A percentile compares a stretch with the other conserved stretches of the same genome.
Conservation (phyloP, 208 protist genomes). For the Trypanosoma lewisi region DNA sequence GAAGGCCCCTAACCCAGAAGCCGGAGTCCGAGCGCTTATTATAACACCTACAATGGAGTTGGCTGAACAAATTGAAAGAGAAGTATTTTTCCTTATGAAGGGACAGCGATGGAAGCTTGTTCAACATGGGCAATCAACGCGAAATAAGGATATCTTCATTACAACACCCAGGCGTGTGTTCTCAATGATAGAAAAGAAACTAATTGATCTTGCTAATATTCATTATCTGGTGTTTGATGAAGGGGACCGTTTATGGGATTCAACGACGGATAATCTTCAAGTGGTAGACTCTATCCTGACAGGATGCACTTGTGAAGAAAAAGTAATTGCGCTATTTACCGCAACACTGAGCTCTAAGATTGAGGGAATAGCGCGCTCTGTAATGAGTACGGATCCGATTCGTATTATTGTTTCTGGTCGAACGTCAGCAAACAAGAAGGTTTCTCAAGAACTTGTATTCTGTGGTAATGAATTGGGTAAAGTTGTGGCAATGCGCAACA, state of each 20-base stretch:
- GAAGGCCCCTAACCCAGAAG: constrained; percentile 58
- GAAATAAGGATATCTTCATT: constrained; percentile 92
- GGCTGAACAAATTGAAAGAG: constrained; percentile 94
- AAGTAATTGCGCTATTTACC: constrained; percentile 90
- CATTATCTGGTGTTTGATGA: constrained; percentile 97
- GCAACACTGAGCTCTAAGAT: constrained; percentile 93
- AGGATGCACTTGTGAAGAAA: constrained; percentile 71
- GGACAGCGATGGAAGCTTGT: constrained; percentile 87
- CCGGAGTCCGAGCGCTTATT: constrained; percentile 92
- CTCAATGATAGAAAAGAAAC: constrained; percentile 74
- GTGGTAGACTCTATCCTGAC: constrained; percentile 89
- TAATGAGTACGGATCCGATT: constrained; percentile 90
- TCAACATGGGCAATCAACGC: constrained; percentile 86
- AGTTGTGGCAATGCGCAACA: constrained; percentile 94
- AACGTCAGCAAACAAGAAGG: constrained; percentile 66
- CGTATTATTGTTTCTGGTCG: constrained; percentile 92
- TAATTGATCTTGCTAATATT: constrained; percentile 69
- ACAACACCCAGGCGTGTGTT: constrained; percentile 86
- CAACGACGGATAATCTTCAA: constrained; percentile 64
- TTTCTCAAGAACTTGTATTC: constrained; percentile 92
- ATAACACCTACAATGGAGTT: constrained; percentile 96
- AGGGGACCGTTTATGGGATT: constrained; percentile 96
- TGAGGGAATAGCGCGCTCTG: constrained; percentile 87
- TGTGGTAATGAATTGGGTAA: constrained; percentile 97
- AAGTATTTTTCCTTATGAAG: constrained; percentile 87